A percentile compares a stretch with the other conserved stretches of the same genome.
Evolutionary conservation across 2,329 filamentous ascomycete species (phyloP).

Genomic region (Epichloe elymi): DNA sequence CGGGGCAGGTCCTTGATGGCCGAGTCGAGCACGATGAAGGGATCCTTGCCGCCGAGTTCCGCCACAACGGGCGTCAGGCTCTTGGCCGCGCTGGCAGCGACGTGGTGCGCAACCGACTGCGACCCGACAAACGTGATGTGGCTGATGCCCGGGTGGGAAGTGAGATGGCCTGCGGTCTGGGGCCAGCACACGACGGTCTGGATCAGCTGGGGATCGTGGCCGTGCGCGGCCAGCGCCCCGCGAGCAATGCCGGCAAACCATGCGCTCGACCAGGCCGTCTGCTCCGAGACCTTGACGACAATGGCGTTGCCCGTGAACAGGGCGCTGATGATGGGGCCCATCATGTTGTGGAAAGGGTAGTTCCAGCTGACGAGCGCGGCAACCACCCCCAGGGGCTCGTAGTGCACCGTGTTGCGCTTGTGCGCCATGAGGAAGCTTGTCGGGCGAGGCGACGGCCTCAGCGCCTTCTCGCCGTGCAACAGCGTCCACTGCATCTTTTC

Average conservation of each 20-base stretch:
- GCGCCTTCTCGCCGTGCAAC: conserved; percentile 70
- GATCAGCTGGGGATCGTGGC: conserved; percentile 68
- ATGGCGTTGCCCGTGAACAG: conserved; percentile 87
- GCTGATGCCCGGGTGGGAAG: conserved; percentile 68
- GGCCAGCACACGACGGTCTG: conserved; percentile 86
- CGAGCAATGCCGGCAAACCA: conserved; percentile 75
- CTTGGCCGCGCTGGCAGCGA: conserved; percentile 75
- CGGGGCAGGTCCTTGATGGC: conserved; percentile 50
- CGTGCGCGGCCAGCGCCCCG: conserved; percentile 67
- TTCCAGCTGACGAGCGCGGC: conserved; percentile 95
- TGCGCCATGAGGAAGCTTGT: conserved; percentile 92
- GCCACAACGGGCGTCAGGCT: conserved; percentile 77
- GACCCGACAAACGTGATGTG: conserved; percentile 97
- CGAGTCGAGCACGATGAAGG: conserved; percentile 79
- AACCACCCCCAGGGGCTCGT: conserved; percentile 87
- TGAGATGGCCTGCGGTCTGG: conserved; percentile 64
- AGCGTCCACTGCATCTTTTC: conserved; percentile 96
- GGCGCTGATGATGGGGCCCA: conserved; percentile 80
- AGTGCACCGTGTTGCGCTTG: conserved; percentile 80
- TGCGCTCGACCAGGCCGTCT: conserved; percentile 80
- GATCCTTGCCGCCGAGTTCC: conserved; percentile 91
- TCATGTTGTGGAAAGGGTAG: conserved; percentile 89
- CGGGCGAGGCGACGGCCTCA: conserved; percentile 58
- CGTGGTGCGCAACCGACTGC: conserved; percentile 70
- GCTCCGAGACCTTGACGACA: conserved; percentile 87